Percentiles rank a stretch among this genome's conserved stretches.
Conservation (phyloP, 139 green algal genomes). For the Cymbomonas tetramitiformis region DNA sequence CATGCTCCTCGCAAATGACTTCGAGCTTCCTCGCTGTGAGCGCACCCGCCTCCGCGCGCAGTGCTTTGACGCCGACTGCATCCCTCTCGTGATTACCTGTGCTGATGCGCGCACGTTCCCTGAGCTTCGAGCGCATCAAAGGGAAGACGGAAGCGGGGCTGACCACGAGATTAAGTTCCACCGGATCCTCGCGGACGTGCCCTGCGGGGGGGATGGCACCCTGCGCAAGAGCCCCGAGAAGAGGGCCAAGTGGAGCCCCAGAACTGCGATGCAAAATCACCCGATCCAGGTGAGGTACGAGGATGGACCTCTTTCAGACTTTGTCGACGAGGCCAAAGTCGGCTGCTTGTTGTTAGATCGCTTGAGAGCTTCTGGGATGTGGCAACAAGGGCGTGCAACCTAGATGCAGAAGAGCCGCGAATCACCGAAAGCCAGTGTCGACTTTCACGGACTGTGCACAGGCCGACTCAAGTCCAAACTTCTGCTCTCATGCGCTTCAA, state of each 20-base stretch:
- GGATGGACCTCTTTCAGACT: too few species aligned
- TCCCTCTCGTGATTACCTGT: slow-evolving; percentile 16
- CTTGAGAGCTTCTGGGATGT: too few species aligned
- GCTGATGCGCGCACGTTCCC: slow-evolving; percentile 24
- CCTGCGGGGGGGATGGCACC: slow-evolving; percentile 90
- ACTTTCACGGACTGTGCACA: too few species aligned
- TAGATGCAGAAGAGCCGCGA: too few species aligned
- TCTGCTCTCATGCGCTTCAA: too few species aligned
- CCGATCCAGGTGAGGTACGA: too few species aligned
- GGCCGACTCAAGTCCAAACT: too few species aligned
- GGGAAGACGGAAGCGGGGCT: background rate
- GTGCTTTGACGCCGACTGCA: slow-evolving; percentile 26
- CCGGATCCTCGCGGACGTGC: slow-evolving; percentile 89
- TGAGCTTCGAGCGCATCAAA: background rate
- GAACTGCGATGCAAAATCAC: slow-evolving; percentile 11
- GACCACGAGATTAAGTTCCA: slow-evolving; percentile 41
- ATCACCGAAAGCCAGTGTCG: too few species aligned
- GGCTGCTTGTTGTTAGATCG: too few species aligned
- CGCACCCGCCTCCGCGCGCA: slow-evolving; percentile 92
- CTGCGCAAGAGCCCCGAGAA: slow-evolving; percentile 92
- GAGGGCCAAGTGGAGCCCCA: slow-evolving; percentile 44
- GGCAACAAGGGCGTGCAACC: too few species aligned
- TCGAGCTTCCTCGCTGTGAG: slow-evolving; percentile 75
- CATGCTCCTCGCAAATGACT: slow-evolving; percentile 96
- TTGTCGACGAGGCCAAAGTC: too few species aligned